Evolutionary conservation across 768 basidiomycete genomes (phyloP), one percentile per base, ranked within the genome.

Genomic region (Hygrocybe punicea): DNA sequence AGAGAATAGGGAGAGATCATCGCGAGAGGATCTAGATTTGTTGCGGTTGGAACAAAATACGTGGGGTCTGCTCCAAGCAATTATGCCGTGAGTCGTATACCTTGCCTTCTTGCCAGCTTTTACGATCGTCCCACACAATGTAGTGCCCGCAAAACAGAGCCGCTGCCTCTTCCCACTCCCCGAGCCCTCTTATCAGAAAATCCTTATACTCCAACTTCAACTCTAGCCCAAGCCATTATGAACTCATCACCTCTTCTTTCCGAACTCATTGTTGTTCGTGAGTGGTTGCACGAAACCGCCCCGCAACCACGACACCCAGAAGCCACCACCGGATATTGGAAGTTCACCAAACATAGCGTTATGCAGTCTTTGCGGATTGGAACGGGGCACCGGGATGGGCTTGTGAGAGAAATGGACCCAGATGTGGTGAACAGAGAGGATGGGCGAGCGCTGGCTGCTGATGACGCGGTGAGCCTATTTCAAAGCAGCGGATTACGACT

Each of bases 261-360:
- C 1, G 91, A 92, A 58, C 88, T 93, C 54, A 77, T 90, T 46
- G 84, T 89, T 44, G 85, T 93, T 7, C 83, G 89, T n/a, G 90
- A 93, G 68, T 94, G 92, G 92, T 77, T 93, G 1, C 89, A 92
- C 59, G 88, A 91, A 40, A 87, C 82, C 0, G 87, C 89, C 0
- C 81, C 84, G 0, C 56, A 76, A n/a, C 81, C 82, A 0, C 70
- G 76, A 29, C 76, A 79, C 42, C 86, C 86, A 1, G 91, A 89
- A 63, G 85, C 87, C 19, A 86, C 85, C 5, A 87, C 84, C 0
- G 91, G 89, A 2, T 94, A 93, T 71, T 89, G 87, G 84, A 84
- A 83, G 56, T 91, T 91, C 66, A 94, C 92, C 35, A 87, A 87
- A 59, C 81, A 87, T 63, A 82, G 76, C 24, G 75, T 91, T 6